These are phyloP conservation scores for Verticillium longisporum DNA, from an alignment of 2,329 filamentous ascomycete genomes.

Conservation along the genomic window DNA sequence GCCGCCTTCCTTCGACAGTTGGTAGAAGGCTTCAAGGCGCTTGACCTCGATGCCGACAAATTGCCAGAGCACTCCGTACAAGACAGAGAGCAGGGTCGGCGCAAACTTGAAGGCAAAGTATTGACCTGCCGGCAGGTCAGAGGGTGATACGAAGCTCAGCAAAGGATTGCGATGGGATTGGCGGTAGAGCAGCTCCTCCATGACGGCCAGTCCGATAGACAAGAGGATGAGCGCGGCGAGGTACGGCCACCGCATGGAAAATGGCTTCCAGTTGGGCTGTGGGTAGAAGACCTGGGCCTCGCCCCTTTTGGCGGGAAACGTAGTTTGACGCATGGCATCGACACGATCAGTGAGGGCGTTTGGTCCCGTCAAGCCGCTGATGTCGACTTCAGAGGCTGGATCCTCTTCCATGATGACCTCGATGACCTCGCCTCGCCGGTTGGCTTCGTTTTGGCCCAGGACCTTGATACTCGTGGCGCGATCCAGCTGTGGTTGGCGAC, in stretches of 20 bases:
- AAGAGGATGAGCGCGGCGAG: slow-evolving; percentile 45
- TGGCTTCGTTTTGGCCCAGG: slow-evolving; percentile 51
- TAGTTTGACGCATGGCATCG: slow-evolving; percentile 26
- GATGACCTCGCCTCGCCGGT: slow-evolving; percentile 52
- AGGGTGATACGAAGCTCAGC: slow-evolving; percentile 40
- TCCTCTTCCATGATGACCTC: slow-evolving; percentile 46
- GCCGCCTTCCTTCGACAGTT: slow-evolving; percentile 53
- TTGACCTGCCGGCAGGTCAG: slow-evolving; percentile 39
- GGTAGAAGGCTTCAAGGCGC: slow-evolving; percentile 60
- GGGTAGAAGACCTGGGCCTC: slow-evolving; percentile 47
- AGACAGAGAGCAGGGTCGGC: slow-evolving; percentile 54
- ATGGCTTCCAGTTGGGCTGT: slow-evolving; percentile 60
- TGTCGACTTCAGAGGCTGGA: slow-evolving; percentile 32
- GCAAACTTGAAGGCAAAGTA: slow-evolving; percentile 60
- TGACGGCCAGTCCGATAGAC: slow-evolving; percentile 43
- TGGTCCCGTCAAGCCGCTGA: slow-evolving; percentile 44
- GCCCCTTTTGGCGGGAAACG: slow-evolving; percentile 30
- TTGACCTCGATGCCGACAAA: slow-evolving; percentile 60
- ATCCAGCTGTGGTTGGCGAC: slow-evolving; percentile 7
- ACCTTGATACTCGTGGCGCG: slow-evolving; percentile 37
- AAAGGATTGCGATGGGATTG: slow-evolving; percentile 37
- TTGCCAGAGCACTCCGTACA: slow-evolving; percentile 60
- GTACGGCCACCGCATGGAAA: slow-evolving; percentile 58
- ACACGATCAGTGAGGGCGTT: slow-evolving; percentile 15
- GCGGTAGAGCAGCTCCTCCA: slow-evolving; percentile 50